Percentiles rank a stretch among this genome's conserved stretches.
phyloP scores from a whole-genome alignment of 2,329 filamentous ascomycete species.

The Sclerotinia minor region DNA sequence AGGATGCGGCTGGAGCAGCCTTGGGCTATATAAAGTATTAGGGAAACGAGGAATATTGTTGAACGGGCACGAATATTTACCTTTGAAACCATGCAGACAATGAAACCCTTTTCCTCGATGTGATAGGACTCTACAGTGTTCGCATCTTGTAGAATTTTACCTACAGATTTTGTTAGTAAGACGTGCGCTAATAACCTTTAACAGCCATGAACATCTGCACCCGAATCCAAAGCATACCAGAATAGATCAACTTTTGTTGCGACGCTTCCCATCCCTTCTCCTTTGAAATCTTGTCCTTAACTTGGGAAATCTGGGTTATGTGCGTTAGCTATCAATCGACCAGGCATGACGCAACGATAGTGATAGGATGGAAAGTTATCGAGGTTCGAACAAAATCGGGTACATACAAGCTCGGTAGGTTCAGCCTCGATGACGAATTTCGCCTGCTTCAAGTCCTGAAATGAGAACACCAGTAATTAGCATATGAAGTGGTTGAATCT shows the following conservation, averaged over 20 bases:
- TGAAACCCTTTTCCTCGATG: conserved; percentile 99
- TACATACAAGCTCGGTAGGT: conserved; percentile 81
- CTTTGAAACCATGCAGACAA: conserved; percentile 98
- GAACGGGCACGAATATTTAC: conserved; percentile 50
- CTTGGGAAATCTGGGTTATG: conserved; percentile 68
- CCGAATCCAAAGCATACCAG: conserved; percentile 60
- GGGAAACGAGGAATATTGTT: conserved; percentile 24
- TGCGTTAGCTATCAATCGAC: conserved; percentile 27
- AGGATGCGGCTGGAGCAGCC: conserved; percentile 50
- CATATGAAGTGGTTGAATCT: conserved; percentile 16
- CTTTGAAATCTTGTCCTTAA: conserved; percentile 88
- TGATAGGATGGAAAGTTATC: neutral
- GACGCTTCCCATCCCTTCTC: conserved; percentile 95
- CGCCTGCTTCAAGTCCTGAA: conserved; percentile 94
- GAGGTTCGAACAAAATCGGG: conserved; percentile 21
- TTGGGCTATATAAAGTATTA: conserved; percentile 62
- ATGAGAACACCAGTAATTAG: conserved; percentile 34
- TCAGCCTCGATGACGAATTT: conserved; percentile 97
- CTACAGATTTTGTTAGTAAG: conserved; percentile 50
- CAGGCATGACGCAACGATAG: neutral
- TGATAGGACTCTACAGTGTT: conserved; percentile 96
- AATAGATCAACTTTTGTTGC: conserved; percentile 95
- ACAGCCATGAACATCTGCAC: conserved; percentile 12
- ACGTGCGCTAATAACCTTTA: conserved; percentile 16
- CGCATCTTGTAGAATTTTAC: conserved; percentile 97